These are phyloP conservation scores for Ceratocystis eucalypticola DNA, from an alignment of 2,329 filamentous ascomycete species.

Conservation along the genomic window DNA sequence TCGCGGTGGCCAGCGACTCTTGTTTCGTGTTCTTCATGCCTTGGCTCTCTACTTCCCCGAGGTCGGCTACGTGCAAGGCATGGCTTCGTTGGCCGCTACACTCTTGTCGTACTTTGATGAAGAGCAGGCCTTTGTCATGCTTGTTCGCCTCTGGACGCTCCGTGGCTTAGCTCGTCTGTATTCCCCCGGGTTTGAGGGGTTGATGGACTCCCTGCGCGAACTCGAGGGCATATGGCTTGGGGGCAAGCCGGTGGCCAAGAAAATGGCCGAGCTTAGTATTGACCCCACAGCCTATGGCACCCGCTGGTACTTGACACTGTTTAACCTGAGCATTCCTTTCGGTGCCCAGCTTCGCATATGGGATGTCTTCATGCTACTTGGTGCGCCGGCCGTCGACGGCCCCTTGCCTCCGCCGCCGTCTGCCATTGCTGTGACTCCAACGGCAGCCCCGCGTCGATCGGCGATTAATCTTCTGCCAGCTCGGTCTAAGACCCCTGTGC, in stretches of 20 bases:
- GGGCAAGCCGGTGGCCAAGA: slow-evolving; percentile 61
- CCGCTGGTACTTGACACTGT: slow-evolving; percentile 91
- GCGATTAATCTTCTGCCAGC: slow-evolving; percentile 57
- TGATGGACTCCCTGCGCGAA: slow-evolving; percentile 74
- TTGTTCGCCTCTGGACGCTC: slow-evolving; percentile 85
- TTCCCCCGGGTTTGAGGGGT: slow-evolving; percentile 64
- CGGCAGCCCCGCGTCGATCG: slow-evolving; percentile 7
- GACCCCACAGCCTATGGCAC: slow-evolving; percentile 88
- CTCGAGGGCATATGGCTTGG: slow-evolving; percentile 76
- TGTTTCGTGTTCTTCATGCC: slow-evolving; percentile 86
- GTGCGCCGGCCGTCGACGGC: slow-evolving; percentile 44
- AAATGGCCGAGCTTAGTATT: slow-evolving; percentile 66
- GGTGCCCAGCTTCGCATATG: slow-evolving; percentile 87
- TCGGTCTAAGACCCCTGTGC: slow-evolving; percentile 95
- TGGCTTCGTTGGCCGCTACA: slow-evolving; percentile 87
- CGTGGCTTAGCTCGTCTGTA: slow-evolving; percentile 79
- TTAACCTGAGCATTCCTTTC: slow-evolving; percentile 94
- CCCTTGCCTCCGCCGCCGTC: slow-evolving; percentile 18
- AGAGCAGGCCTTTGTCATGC: slow-evolving; percentile 86
- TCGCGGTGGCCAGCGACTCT: slow-evolving; percentile 74
- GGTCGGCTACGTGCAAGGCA: slow-evolving; percentile 93
- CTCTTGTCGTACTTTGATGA: slow-evolving; percentile 95
- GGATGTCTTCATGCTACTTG: slow-evolving; percentile 95
- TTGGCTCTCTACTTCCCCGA: slow-evolving; percentile 83
- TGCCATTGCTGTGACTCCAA: background rate